These are phyloP conservation scores for Rhodocollybia butyracea DNA, from an alignment of 768 basidiomycete genomes.

Conservation along the genomic window DNA sequence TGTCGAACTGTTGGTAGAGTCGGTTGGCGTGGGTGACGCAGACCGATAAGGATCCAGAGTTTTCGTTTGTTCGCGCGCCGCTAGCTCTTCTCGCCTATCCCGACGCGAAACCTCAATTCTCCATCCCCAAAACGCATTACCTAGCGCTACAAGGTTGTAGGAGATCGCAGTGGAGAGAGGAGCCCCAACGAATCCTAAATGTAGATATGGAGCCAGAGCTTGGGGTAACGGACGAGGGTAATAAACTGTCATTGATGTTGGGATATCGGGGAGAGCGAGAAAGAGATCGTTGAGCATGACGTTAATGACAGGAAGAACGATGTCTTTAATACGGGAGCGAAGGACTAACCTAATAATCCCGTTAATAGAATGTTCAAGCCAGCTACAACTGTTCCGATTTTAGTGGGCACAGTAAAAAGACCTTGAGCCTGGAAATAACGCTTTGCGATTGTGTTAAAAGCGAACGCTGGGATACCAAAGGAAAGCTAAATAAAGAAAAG, in stretches of 20 bases:
- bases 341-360: conserved; percentile 33
- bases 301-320: conserved; percentile 23
- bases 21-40: not conserved
- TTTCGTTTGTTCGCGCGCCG: not conserved
- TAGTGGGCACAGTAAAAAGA: conserved; percentile 81
- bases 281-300: too few species aligned
- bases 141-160: conserved; percentile 73
- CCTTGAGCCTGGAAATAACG: conserved; percentile 34
- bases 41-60: not conserved
- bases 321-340: too few species aligned
- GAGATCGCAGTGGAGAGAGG: conserved; percentile 87
- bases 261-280: too few species aligned
- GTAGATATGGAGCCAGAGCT: conserved; percentile 28
- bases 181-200: conserved; percentile 89
- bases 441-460: conserved; percentile 38
- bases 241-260: too few species aligned
- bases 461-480: conserved; percentile 38
- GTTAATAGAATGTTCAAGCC: conserved; percentile 63
- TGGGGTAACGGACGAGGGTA: conserved; percentile 45
- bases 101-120: not conserved
- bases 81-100: not conserved
- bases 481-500: not conserved
- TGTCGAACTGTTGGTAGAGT: too few species aligned
- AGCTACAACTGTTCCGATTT: conserved; percentile 77
- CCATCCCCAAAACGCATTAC: not conserved